Evolutionary conservation across 352 stramenopile genomes (phyloP), one percentile per base, ranked within the genome.

Genomic region (Phytophthora gonapodyides): DNA sequence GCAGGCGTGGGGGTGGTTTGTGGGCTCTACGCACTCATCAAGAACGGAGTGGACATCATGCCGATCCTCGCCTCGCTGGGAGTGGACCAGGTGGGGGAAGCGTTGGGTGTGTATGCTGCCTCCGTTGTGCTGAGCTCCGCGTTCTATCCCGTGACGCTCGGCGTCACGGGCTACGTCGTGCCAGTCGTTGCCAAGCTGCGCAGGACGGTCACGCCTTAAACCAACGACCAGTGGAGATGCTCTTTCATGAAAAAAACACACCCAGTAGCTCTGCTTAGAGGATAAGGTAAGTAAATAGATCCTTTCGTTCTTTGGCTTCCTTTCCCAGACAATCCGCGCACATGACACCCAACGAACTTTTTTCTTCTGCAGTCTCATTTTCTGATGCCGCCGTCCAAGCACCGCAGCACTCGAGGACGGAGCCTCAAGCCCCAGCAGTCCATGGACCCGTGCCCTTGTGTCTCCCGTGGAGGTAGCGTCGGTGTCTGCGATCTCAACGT

Each of bases 21-120:
- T 19, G 65, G 49, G 7, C 65, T 96, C 7, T 94, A 96, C 64
- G 30, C 77, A 0, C 68, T 91, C 13, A 92, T 96, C 59, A 84
- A 89, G 45, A 80, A 95, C 36, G 88, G 88, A 34, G 76, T 96
- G 13, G 88, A 96, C 57, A 74, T 94, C 21, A 89, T 87, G 71
- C 84, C 84, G 31, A 70, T 92, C 34, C 71, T 93, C 7, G 75
- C 77, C n/a, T 79, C 83, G 41, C 52, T 93, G 37, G 84, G 84
- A 24, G 69, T 93, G 35, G 84, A 86, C 35, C 75, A 89, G 12
- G 66, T 93, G 13, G 84, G 86, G 31, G 74, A 84, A n/a, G 75
- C 84, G 3, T 58, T 93, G 11, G 83, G 86, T 10, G 81, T 75
- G n/a, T 95, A 89, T 58, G 86, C 86, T 2, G 86, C 84, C 0